These are phyloP conservation scores for Phytopythium boreale DNA, from an alignment of 352 stramenopile genomes.

Conservation along the genomic window DNA sequence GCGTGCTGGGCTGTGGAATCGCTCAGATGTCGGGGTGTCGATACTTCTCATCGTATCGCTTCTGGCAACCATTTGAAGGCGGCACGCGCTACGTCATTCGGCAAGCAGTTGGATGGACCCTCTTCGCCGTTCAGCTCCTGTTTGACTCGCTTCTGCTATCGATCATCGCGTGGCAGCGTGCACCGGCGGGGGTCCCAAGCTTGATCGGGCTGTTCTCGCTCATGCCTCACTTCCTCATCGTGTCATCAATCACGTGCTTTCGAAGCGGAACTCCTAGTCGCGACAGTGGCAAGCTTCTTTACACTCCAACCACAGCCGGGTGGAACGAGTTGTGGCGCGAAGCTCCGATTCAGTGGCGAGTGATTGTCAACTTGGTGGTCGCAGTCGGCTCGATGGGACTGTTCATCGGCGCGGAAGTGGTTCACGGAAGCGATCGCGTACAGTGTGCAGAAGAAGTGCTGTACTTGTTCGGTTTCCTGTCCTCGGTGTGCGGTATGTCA, in stretches of 20 bases:
- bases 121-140: slow-evolving; percentile 44
- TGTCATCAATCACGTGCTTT: slow-evolving; percentile 40
- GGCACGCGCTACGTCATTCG: slow-evolving; percentile 40
- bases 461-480: slow-evolving; percentile 42
- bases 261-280: neutral
- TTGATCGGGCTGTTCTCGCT: slow-evolving; percentile 29
- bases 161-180: slow-evolving; percentile 14
- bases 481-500: slow-evolving; percentile 30
- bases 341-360: slow-evolving; percentile 22
- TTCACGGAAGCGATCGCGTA: slow-evolving; percentile 17
- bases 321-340: slow-evolving; percentile 22
- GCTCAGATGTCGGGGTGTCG: slow-evolving; percentile 30
- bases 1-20: slow-evolving; percentile 25
- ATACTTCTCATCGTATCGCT: slow-evolving; percentile 20
- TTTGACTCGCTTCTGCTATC: slow-evolving; percentile 47
- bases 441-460: slow-evolving; percentile 36
- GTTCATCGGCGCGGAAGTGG: slow-evolving; percentile 31
- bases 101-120: slow-evolving; percentile 50
- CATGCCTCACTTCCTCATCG: slow-evolving; percentile 31
- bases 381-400: slow-evolving; percentile 24
- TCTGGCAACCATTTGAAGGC: slow-evolving; percentile 54
- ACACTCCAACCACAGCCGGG: neutral
- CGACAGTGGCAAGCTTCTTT: neutral
- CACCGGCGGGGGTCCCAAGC: slow-evolving; percentile 27
- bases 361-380: slow-evolving; percentile 26